These are phyloP conservation scores for Saccharomyces hybrid DNA, from an alignment of 1,139 yeast species.

Conservation along the genomic window DNA sequence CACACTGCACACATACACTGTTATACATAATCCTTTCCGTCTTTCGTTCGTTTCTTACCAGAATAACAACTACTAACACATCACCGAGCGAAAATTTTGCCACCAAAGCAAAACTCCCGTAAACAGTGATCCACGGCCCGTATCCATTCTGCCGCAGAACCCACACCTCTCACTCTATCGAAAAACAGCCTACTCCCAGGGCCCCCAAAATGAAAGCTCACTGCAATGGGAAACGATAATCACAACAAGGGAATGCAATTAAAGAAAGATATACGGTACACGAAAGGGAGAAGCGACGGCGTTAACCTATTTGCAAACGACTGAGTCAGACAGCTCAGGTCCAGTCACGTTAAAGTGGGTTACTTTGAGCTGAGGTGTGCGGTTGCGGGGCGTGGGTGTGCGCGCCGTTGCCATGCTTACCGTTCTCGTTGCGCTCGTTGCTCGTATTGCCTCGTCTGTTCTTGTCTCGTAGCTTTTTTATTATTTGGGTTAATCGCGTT, in stretches of 20 bases:
- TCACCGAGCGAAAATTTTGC: neutral
- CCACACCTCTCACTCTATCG: neutral
- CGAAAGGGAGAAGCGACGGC: neutral
- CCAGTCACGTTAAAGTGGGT: neutral
- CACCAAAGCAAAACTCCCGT: neutral
- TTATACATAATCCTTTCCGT: neutral
- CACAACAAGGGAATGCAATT: neutral
- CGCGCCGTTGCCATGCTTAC: neutral
- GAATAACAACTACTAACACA: neutral
- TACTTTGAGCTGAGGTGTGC: neutral
- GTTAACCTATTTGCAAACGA: neutral
- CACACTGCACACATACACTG: neutral
- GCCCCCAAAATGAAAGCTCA: neutral
- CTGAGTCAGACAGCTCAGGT: neutral
- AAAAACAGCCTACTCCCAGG: neutral
- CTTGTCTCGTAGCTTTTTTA: neutral
- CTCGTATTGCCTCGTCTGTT: neutral
- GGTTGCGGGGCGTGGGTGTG: constrained; percentile 1
- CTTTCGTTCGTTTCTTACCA: neutral
- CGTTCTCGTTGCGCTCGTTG: neutral
- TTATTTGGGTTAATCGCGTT: neutral
- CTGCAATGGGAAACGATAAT: neutral
- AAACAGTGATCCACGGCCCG: neutral
- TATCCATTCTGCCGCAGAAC: neutral
- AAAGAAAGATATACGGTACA: neutral